Evolutionary conservation across 192 early-diverging fungal genomes (phyloP), one percentile per base, ranked within the genome.

Genomic region (Ambispora gerdemannii): DNA sequence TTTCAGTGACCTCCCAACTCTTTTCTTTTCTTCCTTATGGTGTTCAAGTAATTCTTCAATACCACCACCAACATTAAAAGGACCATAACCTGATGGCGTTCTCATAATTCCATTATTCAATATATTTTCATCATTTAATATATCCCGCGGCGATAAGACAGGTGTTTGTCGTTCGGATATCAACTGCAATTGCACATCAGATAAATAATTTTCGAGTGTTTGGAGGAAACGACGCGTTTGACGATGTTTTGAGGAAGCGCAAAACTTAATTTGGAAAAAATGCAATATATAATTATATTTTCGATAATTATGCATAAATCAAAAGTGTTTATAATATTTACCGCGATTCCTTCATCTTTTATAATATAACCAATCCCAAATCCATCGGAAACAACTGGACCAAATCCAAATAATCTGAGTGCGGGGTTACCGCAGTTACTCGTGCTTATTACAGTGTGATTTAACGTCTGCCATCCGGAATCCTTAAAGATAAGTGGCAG

Each of bases 311-410:
- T 66, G 50, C 7, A 66, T 13, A 7, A 24, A 67, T 61, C 43
- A 24, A 19, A 6, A 15, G 27, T 7, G 17, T 20, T 3, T 22
- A 20, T 67, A n/a, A 28, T 19, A 78, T 74, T 81, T 75, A 81
- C 80, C 0, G 81, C 59, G 47, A 82, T 82, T 13, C 70, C 80
- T 10, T 82, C 82, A 38, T 83, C 78, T 38, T 79, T 79, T 52
- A 82, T 85, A 53, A 93, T 77, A 76, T 95, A 95, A 75, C 90
- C 92, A 80, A 94, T 83, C 15, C 93, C 93, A 74, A 93, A 95
- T 17, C 93, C 92, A 52, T 91, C 85, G 10, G 83, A 77, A 32
- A 89, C 81, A 36, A 90, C 90, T 25, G 91, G 86, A 10, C 92
- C 93, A 80, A 95, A 95, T 0, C 90, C 91, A 73, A 95, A 72